phyloP scores from a whole-genome alignment of 495 filamentous ascomycete genomes.

The Neurospora sp. region DNA sequence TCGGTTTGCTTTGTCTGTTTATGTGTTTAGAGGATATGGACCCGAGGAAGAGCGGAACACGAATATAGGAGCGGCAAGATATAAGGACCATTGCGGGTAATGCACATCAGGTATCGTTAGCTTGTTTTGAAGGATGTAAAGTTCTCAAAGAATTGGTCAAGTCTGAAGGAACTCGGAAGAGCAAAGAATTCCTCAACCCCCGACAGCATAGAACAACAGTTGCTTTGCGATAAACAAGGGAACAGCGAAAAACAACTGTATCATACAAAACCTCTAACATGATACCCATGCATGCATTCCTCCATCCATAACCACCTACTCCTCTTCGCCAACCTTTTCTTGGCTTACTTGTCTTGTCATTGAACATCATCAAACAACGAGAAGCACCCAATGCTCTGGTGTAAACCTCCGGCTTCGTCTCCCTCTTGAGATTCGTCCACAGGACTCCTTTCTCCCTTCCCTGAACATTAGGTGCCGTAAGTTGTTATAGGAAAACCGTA shows the following conservation, averaged over 20 bases:
- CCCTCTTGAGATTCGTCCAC: background rate
- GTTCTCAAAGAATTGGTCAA: background rate
- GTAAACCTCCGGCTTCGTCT: background rate
- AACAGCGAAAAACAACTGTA: background rate
- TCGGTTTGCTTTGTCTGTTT: background rate
- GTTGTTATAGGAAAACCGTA: background rate
- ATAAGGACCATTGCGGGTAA: background rate
- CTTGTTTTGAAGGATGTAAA: background rate
- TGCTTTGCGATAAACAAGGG: background rate
- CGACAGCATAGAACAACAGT: background rate
- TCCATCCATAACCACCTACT: background rate
- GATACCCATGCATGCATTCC: background rate
- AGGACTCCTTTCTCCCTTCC: background rate
- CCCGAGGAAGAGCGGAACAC: background rate
- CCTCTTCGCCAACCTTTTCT: background rate
- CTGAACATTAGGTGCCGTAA: background rate
- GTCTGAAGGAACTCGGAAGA: background rate
- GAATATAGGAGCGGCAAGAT: background rate
- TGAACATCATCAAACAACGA: background rate
- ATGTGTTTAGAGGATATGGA: background rate
- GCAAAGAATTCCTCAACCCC: background rate
- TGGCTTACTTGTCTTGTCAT: background rate
- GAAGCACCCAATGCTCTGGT: background rate
- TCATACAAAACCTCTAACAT: background rate
- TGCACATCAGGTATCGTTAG: background rate